These are phyloP conservation scores for Arachis monticola DNA, from an alignment of 331 rosid species.

Conservation along the genomic window DNA sequence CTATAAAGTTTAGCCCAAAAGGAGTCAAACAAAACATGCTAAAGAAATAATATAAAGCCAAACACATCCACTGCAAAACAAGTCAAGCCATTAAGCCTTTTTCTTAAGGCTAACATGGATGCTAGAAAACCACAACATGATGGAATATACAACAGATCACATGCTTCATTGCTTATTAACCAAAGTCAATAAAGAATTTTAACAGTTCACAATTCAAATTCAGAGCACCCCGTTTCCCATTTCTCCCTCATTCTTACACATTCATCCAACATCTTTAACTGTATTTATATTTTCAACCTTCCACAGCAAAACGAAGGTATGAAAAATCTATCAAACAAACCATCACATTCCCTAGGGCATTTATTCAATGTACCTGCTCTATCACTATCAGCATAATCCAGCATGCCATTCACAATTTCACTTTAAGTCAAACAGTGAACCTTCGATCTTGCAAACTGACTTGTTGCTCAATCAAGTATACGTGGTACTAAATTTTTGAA, in stretches of 20 bases:
- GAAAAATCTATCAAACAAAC: conserved; percentile 4
- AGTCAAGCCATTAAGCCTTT: neutral
- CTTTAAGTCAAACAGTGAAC: neutral
- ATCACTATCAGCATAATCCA: neutral
- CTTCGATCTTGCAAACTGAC: neutral
- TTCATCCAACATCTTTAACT: neutral
- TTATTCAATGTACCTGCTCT: neutral
- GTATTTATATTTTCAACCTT: neutral
- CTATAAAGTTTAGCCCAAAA: conserved; percentile 45
- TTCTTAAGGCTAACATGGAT: neutral
- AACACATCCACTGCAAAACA: conserved; percentile 20
- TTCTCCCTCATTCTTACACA: neutral
- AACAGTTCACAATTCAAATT: conserved; percentile 1
- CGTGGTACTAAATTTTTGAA: too few relatives aligned
- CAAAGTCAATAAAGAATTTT: neutral
- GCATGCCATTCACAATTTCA: neutral
- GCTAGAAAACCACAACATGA: conserved; percentile 3
- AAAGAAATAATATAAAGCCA: neutral
- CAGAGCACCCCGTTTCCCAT: conserved; percentile 20
- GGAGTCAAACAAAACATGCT: conserved; percentile 29
- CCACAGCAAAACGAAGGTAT: neutral
- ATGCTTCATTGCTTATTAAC: neutral
- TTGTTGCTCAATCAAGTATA: neutral
- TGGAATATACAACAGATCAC: neutral
- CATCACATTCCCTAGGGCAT: neutral